Percentiles rank a stretch among this genome's conserved stretches.
Conservation (phyloP, 1,139 yeast species). For the Hyphopichia burtonii region DNA sequence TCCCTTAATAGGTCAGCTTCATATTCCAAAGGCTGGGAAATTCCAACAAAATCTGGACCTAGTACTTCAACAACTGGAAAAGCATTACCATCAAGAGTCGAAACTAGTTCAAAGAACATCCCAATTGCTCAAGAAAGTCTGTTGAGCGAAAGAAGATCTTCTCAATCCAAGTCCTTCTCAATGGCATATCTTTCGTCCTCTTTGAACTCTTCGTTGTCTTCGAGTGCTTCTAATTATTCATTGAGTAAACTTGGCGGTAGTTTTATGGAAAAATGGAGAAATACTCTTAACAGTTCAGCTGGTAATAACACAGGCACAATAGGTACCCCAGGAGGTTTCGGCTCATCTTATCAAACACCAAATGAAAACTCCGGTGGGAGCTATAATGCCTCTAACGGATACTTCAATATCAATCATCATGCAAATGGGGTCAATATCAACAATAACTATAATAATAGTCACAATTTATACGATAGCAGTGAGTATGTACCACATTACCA, state of each 20-base stretch:
- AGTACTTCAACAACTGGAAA: conserved; percentile 17
- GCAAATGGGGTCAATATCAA: not conserved
- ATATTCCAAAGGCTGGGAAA: conserved; percentile 43
- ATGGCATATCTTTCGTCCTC: conserved; percentile 46
- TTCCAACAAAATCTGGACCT: conserved; percentile 36
- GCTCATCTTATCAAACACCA: not conserved
- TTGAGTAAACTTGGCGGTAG: conserved; percentile 44
- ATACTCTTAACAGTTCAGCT: conserved; percentile 17
- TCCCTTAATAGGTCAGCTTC: conserved; percentile 24
- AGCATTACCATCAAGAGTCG: conserved; percentile 7
- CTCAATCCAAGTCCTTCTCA: conserved; percentile 38
- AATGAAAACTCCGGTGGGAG: conserved; percentile 4
- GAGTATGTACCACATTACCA: conserved; percentile 16
- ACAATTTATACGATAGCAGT: conserved; percentile 6
- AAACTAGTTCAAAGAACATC: conserved; percentile 18
- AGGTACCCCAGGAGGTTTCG: not conserved
- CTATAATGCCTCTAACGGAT: conserved; percentile 3
- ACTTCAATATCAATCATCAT: conserved; percentile 2
- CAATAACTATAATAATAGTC: not conserved
- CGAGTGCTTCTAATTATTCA: conserved; percentile 40
- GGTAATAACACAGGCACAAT: not conserved
- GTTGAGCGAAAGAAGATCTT: conserved; percentile 11
- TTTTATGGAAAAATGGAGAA: conserved; percentile 48
- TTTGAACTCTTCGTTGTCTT: conserved; percentile 34
- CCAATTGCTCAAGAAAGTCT: conserved; percentile 22